Percentiles rank a stretch among this genome's conserved stretches.
phyloP scores from a whole-genome alignment of 1,284 basidiomycete genomes.

The Sanghuangporus weigelae region DNA sequence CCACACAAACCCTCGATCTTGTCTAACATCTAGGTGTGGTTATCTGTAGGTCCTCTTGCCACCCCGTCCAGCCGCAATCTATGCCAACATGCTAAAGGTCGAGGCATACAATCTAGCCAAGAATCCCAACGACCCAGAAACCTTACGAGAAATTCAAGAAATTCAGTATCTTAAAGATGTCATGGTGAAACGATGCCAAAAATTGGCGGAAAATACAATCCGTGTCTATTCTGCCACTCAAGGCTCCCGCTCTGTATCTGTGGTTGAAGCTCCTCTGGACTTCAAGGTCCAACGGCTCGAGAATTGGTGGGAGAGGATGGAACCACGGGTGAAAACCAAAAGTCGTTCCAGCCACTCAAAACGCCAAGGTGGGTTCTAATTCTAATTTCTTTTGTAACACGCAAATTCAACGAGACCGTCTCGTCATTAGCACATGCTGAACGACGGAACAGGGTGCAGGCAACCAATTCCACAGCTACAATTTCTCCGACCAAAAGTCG shows the following conservation, averaged over 20 bases:
- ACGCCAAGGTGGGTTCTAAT: neutral
- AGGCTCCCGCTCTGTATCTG: conserved; percentile 43
- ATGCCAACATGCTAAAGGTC: conserved; percentile 55
- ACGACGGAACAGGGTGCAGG: neutral
- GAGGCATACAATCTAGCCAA: conserved; percentile 56
- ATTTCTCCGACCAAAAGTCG: neutral
- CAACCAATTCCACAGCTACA: neutral
- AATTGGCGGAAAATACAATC: conserved; percentile 40
- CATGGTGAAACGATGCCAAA: conserved; percentile 71
- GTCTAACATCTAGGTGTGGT: conserved; percentile 9
- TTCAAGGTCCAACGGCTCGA: conserved; percentile 75
- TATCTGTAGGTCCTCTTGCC: conserved; percentile 54
- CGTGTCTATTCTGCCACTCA: conserved; percentile 31
- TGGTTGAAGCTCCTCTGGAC: conserved; percentile 59
- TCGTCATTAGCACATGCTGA: neutral
- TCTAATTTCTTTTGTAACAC: neutral
- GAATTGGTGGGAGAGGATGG: conserved; percentile 50
- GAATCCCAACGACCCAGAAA: conserved; percentile 36
- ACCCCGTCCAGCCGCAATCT: conserved; percentile 64
- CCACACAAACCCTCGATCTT: conserved; percentile 14
- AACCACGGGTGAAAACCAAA: neutral
- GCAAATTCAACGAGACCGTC: neutral
- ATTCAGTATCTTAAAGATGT: conserved; percentile 73
- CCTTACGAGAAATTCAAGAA: conserved; percentile 62
- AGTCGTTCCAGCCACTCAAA: neutral